These are phyloP conservation scores for Fistulinella cinereoalba DNA, from an alignment of 1,284 basidiomycete genomes.

Conservation along the genomic window DNA sequence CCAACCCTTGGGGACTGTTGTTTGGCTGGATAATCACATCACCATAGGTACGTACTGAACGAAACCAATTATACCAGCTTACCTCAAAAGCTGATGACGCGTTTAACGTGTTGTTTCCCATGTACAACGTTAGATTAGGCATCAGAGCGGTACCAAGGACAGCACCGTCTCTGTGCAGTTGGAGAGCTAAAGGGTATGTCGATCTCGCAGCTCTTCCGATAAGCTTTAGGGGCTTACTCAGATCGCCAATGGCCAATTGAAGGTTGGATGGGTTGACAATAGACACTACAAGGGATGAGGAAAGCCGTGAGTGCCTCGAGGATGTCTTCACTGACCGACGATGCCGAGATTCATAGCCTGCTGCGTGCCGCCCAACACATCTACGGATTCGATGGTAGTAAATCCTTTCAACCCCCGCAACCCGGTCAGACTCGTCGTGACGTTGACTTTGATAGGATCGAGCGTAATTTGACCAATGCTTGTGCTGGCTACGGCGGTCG, in stretches of 20 bases:
- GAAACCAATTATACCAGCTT: slow-evolving; percentile 2
- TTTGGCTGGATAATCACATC: slow-evolving; percentile 49
- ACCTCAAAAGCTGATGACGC: slow-evolving; percentile 53
- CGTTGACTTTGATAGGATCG: slow-evolving; percentile 74
- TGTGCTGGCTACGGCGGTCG: slow-evolving; percentile 63
- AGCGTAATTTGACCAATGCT: slow-evolving; percentile 69
- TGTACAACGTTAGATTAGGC: slow-evolving; percentile 55
- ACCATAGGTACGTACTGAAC: neutral
- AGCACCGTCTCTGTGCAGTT: slow-evolving; percentile 52
- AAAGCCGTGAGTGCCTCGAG: neutral
- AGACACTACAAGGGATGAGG: slow-evolving; percentile 38
- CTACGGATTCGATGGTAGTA: slow-evolving; percentile 60
- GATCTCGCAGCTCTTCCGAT: neutral
- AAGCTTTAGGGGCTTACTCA: slow-evolving; percentile 42
- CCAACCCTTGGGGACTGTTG: slow-evolving; percentile 54
- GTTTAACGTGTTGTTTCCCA: slow-evolving; percentile 55
- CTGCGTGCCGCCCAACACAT: slow-evolving; percentile 67
- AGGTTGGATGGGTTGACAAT: slow-evolving; percentile 77
- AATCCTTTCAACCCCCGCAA: slow-evolving; percentile 60
- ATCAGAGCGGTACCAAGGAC: slow-evolving; percentile 58
- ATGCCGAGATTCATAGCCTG: slow-evolving; percentile 63
- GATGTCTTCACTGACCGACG: slow-evolving; percentile 38
- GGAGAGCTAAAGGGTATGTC: slow-evolving; percentile 41
- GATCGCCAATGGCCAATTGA: slow-evolving; percentile 56
- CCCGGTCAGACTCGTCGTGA: slow-evolving; percentile 63